Evolutionary conservation across 2,329 filamentous ascomycete genomes (phyloP), one percentile per base, ranked within the genome.

Genomic region (Teratosphaeria pseudoeucalypti): DNA sequence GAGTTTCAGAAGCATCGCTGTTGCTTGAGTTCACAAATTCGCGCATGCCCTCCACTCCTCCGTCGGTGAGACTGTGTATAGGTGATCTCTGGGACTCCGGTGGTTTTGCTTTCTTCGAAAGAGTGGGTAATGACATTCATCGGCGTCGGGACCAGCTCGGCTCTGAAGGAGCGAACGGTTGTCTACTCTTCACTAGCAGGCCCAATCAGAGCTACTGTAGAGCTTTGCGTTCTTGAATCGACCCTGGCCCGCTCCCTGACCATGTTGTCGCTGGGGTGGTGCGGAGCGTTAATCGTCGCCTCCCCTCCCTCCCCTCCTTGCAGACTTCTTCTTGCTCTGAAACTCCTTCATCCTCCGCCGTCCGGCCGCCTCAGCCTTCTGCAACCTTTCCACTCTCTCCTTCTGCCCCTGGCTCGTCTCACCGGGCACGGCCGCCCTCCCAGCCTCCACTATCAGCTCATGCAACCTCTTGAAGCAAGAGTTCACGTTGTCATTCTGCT

Each of bases 261-360:
- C 29, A 7, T 32, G 29, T 5, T 32, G 29, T 32, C 7, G 29
- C 29, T 32, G 29, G 29, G 29, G 5, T 32, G 29, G 7, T 32
- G 29, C 29, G 7, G 12, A 16, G 29, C 29, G n/a, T 72, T 67
- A 72, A 52, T 72, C 68, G 12, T 72, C 69, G 3, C 68, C 65
- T 32, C 67, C 63, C 9, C 70, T 66, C 14, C 65, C 68, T 14
- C 74, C 73, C 67, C 78, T 76, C 59, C 83, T 76, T 63, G 77
- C 77, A 65, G 75, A 78, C 72, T 87, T 87, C 73, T 86, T 86
- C 67, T 75, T 78, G 68, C 84, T 85, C 62, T 82, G 82, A 57
- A 77, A 70, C 72, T 85, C 85, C 73, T 86, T 87, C 61, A 71
- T 72, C 69, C 77, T 80, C 63, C 85, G 71, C 63, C 83, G 74